Base-by-base conservation (phyloP, 495 filamentous ascomycete species). In the Hypomontagnella monticulosa region DNA sequence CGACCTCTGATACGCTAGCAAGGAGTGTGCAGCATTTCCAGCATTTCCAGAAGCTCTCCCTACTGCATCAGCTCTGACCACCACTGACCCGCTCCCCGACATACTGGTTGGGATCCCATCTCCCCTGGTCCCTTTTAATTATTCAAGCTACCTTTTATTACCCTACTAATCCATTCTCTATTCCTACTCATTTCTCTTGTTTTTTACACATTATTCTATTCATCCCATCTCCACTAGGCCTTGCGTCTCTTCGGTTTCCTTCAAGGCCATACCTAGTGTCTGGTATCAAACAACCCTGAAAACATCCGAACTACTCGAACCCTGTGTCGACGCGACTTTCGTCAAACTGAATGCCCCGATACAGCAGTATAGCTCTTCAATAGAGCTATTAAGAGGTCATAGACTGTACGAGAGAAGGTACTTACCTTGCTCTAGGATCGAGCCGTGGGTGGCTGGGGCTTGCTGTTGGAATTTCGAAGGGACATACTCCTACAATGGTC, bases 1-100 rank as follows among this genome's bases (percentile, higher is more conserved):
- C 47, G 47, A 67, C 62, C 50, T 69, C 62, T 67, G 66, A 72
- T 72, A 68, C 62, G 61, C 71, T 74, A 74, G 71, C 50, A 71
- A 63, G 66, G 66, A 70, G 67, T 43, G 63, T 57, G 60, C 63
- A 67, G 67, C 58, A 71, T 66, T 74, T 72, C 71, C 63, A 67
- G 67, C 58, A 71, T 66, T 74, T 72, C 71, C 66, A 72, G 69
- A 71, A 70, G 66, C 66, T 34, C 61, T 49, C 33, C 48, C 53
- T 46, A 52, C 46, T 61, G 41, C 60, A 59, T 64, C 66, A 69
- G 66, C 66, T 69, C 60, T 42, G 66, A 64, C 69, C 71, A 70
- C 59, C 6, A 55, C 56, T 37, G 66, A 74, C 71, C 69, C 71
- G 66, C 71, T 46, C 71, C 44, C 69, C 69, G 57, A 67, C 66